phyloP scores from a whole-genome alignment of 768 basidiomycete species.

The Lepiota venenata region DNA sequence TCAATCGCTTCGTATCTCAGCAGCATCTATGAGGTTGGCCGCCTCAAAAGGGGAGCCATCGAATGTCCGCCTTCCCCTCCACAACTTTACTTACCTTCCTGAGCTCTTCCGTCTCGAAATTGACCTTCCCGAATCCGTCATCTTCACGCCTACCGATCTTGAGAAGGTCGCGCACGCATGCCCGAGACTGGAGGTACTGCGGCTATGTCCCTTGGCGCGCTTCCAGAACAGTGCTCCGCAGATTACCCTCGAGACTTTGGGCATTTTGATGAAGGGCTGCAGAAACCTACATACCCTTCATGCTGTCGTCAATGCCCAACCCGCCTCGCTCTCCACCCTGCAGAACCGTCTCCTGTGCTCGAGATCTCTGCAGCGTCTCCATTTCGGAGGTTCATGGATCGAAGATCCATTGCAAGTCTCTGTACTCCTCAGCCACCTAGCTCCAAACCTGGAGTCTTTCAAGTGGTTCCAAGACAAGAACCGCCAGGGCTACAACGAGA shows the following conservation, averaged over 20 bases:
- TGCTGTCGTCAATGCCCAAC: slow-evolving; percentile 58
- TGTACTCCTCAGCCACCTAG: slow-evolving; percentile 73
- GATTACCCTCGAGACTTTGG: slow-evolving; percentile 62
- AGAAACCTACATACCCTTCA: slow-evolving; percentile 60
- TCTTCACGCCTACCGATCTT: slow-evolving; percentile 62
- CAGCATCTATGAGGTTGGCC: slow-evolving; percentile 68
- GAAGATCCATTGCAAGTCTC: slow-evolving; percentile 65
- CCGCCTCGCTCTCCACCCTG: slow-evolving; percentile 42
- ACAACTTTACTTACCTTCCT: slow-evolving; percentile 51
- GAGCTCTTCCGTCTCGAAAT: slow-evolving; percentile 62
- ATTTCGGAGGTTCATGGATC: slow-evolving; percentile 75
- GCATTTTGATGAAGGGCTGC: slow-evolving; percentile 56
- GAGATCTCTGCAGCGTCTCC: slow-evolving; percentile 62
- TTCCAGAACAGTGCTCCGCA: slow-evolving; percentile 53
- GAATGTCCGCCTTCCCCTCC: slow-evolving; percentile 57
- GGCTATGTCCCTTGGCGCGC: slow-evolving; percentile 64
- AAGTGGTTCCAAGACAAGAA: slow-evolving; percentile 81
- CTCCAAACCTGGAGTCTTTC: slow-evolving; percentile 64
- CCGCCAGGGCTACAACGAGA: slow-evolving; percentile 65
- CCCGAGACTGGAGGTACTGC: slow-evolving; percentile 66
- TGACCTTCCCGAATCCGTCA: slow-evolving; percentile 73
- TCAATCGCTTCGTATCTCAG: slow-evolving; percentile 56
- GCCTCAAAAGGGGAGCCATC: slow-evolving; percentile 64
- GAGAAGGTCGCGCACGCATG: slow-evolving; percentile 54
- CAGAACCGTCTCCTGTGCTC: slow-evolving; percentile 50